A percentile compares a stretch with the other conserved stretches of the same genome.
Conservation (phyloP, 2,329 filamentous ascomycete species). For the Ceratocystis cacaofunesta region DNA sequence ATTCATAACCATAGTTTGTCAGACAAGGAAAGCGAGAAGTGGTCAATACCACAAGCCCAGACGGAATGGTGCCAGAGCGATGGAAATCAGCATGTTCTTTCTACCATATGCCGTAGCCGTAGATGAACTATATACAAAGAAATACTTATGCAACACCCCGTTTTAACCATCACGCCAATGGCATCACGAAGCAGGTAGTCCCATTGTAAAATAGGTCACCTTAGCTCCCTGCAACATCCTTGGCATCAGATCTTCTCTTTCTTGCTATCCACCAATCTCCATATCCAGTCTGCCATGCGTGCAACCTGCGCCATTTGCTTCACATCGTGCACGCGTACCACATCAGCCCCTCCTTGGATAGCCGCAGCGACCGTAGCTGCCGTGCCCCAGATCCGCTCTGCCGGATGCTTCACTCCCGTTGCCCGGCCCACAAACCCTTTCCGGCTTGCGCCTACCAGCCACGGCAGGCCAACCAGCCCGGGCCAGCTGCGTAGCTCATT, state of each 20-base stretch:
- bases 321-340: slow-evolving; percentile 86
- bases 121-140: too few relatives aligned
- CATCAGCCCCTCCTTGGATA: slow-evolving; percentile 74
- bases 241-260: slow-evolving; percentile 1
- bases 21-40: too few relatives aligned
- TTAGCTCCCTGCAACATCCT: background rate
- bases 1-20: too few relatives aligned
- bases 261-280: slow-evolving; percentile 34
- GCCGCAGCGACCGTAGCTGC: slow-evolving; percentile 77
- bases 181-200: too few relatives aligned
- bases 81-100: too few relatives aligned
- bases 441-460: slow-evolving; percentile 77
- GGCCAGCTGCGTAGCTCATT: slow-evolving; percentile 49
- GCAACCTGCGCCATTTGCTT: slow-evolving; percentile 71
- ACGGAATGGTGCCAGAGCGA: too few relatives aligned
- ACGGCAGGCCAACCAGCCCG: slow-evolving; percentile 57
- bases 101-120: too few relatives aligned
- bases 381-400: slow-evolving; percentile 67
- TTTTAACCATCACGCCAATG: too few relatives aligned
- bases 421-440: slow-evolving; percentile 79
- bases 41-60: too few relatives aligned
- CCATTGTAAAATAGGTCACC: too few relatives aligned
- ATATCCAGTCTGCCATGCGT: slow-evolving; percentile 87
- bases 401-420: slow-evolving; percentile 58
- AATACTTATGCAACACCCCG: background rate